Evolutionary conservation across 441 rosid species (phyloP).

Genomic region (Erysimum pusillum): DNA sequence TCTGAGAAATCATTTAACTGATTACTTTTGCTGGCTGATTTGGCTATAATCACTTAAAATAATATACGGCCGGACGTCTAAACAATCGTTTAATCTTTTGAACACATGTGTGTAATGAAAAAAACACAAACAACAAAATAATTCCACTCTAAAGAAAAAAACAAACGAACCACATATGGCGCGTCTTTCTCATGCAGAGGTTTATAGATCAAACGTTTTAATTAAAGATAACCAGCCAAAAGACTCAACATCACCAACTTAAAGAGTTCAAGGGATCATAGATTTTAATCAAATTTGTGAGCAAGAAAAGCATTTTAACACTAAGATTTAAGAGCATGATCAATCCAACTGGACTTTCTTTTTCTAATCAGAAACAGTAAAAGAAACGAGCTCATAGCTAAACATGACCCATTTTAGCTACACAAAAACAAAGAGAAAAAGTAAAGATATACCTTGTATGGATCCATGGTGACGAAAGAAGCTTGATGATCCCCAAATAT

Average conservation of each 20-base stretch:
- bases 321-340: slow-evolving; percentile 5
- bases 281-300: background rate
- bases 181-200: slow-evolving; percentile 24
- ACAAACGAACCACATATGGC: slow-evolving; percentile 18
- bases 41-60: background rate
- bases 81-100: slow-evolving; percentile 5
- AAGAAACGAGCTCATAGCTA: background rate
- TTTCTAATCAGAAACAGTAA: background rate
- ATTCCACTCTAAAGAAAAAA: slow-evolving; percentile 9
- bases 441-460: slow-evolving; percentile 69
- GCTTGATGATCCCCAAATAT: slow-evolving; percentile 29
- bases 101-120: background rate
- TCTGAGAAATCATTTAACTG: slow-evolving; percentile 16
- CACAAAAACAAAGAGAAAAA: background rate
- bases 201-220: slow-evolving; percentile 32
- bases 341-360: background rate
- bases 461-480: slow-evolving; percentile 63
- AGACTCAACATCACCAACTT: slow-evolving; percentile 27
- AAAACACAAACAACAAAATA: background rate
- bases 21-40: background rate
- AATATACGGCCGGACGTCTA: slow-evolving; percentile 9
- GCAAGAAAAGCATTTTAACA: background rate
- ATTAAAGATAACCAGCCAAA: slow-evolving; percentile 36
- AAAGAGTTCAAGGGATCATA: slow-evolving; percentile 27
- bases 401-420: background rate